Evolutionary conservation across 1,284 basidiomycete genomes (phyloP), one percentile per base, ranked within the genome.

Genomic region (Ceratobasidium sp.): DNA sequence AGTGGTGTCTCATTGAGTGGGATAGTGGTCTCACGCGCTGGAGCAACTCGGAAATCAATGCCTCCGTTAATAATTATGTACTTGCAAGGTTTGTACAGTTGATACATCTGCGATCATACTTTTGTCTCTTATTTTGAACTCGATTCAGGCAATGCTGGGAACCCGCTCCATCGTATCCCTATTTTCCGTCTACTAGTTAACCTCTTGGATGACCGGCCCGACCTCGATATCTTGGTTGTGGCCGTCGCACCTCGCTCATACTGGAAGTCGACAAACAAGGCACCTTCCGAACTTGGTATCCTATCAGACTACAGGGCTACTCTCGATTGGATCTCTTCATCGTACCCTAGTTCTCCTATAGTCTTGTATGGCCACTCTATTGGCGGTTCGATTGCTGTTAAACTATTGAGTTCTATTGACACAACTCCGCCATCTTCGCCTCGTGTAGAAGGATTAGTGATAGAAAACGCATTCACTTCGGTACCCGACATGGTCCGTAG

Each of bases 401-500:
- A 87, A 50, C 83, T 89, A 10, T 83, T 83, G 26, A 80, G 80
- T 4, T 69, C 62, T 15, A 68, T 82, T 0, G 61, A 80, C 44
- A 12, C n/a, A 23, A 42, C 3, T 57, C 23, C 52, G 46, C 17
- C 20, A 62, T 82, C 80, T 70, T 68, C 78, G 50, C 77, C 80
- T 46, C 73, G 56, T 64, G 82, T 88, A 10, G 78, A 78, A 26
- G 88, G 87, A 0, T 79, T 89, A 7, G 83, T 89, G 2, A 82
- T 90, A 12, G 89, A 90, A 81, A 90, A 90, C 80, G 86, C 89
- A 0, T 87, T 90, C 78, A 81, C 86, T 0, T 88, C 87, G 6
- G 86, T 89, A n/a, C 86, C 87, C 0, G 85, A 81, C 26, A 89
- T 90, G 89, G 84, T 89, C 2, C 81, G 83, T 26, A 86, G 87